phyloP scores from a whole-genome alignment of 805 yeast species.

The Spathaspora gorwiae region DNA sequence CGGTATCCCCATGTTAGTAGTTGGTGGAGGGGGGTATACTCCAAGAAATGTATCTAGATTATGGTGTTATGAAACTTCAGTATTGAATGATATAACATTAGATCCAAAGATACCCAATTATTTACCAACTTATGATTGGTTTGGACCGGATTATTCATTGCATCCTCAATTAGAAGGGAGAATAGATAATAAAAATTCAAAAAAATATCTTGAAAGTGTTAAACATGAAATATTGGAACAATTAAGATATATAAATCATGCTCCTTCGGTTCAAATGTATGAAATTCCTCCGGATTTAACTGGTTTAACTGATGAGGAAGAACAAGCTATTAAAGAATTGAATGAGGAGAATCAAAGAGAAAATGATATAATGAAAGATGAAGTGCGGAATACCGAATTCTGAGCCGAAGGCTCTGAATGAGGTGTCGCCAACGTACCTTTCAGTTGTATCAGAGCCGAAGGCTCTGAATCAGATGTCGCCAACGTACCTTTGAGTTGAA shows the following conservation, averaged over 20 bases:
- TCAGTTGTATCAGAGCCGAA: no score
- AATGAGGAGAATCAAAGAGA: slow-evolving; percentile 26
- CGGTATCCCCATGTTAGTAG: slow-evolving; percentile 82
- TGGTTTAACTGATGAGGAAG: slow-evolving; percentile 42
- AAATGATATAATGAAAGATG: slow-evolving; percentile 17
- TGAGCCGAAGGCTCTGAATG: no score
- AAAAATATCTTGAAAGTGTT: slow-evolving; percentile 77
- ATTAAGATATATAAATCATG: slow-evolving; percentile 75
- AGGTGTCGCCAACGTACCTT: no score
- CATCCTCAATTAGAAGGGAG: slow-evolving; percentile 64
- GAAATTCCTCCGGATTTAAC: slow-evolving; percentile 72
- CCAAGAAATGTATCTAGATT: slow-evolving; percentile 91
- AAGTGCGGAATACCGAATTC: slow-evolving; percentile 6
- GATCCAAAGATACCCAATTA: slow-evolving; percentile 52
- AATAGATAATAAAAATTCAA: slow-evolving; percentile 80
- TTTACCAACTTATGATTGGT: slow-evolving; percentile 75
- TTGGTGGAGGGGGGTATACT: slow-evolving; percentile 98
- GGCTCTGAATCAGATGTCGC: no score
- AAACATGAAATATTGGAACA: slow-evolving; percentile 74
- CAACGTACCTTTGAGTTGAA: no score
- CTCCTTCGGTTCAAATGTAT: slow-evolving; percentile 91
- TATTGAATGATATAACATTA: slow-evolving; percentile 57
- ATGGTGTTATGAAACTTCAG: slow-evolving; percentile 93
- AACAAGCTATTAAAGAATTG: slow-evolving; percentile 31
- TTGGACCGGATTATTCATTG: slow-evolving; percentile 85